Evolutionary conservation across 768 basidiomycete genomes (phyloP).

Genomic region (Hericium alpestre): DNA sequence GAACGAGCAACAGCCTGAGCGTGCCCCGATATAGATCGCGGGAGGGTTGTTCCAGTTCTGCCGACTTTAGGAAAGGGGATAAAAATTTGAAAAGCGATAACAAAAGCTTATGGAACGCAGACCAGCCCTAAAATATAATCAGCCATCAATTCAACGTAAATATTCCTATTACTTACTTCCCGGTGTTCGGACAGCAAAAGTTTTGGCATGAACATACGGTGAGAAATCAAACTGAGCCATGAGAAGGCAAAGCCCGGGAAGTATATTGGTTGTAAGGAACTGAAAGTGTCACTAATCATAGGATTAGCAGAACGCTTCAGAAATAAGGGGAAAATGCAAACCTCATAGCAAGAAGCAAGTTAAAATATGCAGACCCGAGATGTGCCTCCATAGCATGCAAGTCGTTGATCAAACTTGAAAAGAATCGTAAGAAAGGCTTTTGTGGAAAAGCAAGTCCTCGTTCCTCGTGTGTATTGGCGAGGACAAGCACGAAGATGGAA

Average conservation of each 20-base stretch:
- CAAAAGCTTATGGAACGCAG: constrained; percentile 90
- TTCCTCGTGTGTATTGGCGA: constrained; percentile 93
- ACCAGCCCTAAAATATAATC: constrained; percentile 58
- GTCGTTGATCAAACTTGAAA: constrained; percentile 92
- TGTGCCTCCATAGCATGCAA: constrained; percentile 76
- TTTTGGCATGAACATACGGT: constrained; percentile 96
- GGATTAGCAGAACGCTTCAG: neutral
- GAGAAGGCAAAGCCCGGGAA: constrained; percentile 98
- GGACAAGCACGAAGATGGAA: constrained; percentile 91
- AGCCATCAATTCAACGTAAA: neutral
- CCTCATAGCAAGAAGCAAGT: constrained; percentile 81
- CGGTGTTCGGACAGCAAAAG: constrained; percentile 78
- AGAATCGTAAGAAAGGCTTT: constrained; percentile 97
- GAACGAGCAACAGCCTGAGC: constrained; percentile 81
- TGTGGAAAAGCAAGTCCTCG: constrained; percentile 87
- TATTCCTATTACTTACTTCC: constrained; percentile 41
- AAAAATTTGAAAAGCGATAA: constrained; percentile 93
- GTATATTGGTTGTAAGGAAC: constrained; percentile 89
- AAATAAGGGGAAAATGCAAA: constrained; percentile 22
- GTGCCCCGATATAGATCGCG: constrained; percentile 86
- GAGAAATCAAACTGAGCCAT: constrained; percentile 94
- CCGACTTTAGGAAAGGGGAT: constrained; percentile 77
- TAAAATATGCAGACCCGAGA: constrained; percentile 85
- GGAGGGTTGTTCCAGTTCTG: constrained; percentile 69
- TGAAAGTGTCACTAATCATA: constrained; percentile 72